Evolutionary conservation across 2,329 filamentous ascomycete species (phyloP).

Genomic region (Rhynchosporium graminicola): DNA sequence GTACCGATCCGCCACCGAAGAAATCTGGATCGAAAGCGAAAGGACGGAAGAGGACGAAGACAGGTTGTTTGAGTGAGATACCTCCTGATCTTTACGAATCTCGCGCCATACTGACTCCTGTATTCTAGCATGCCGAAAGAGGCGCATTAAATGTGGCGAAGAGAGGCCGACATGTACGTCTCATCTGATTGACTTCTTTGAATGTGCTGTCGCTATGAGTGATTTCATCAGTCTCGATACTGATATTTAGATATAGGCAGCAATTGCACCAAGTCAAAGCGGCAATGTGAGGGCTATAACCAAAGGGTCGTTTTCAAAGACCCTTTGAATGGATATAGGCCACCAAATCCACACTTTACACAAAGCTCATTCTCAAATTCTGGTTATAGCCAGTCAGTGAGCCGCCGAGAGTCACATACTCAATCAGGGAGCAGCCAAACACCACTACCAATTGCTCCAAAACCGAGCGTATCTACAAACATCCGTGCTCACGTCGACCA

Average conservation of each 20-base stretch:
- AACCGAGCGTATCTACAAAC: conserved; percentile 17
- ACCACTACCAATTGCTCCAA: conserved; percentile 18
- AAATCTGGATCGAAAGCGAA: conserved; percentile 36
- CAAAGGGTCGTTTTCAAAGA: conserved; percentile 81
- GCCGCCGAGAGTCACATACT: conserved; percentile 18
- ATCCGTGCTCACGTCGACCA: neutral
- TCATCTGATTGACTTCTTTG: neutral
- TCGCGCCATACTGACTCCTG: neutral
- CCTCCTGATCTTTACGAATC: neutral
- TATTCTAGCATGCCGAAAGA: conserved; percentile 76
- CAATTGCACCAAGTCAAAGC: conserved; percentile 85
- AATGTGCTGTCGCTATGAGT: neutral
- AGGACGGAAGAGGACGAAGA: conserved; percentile 55
- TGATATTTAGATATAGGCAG: conserved; percentile 52
- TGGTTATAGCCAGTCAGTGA: conserved; percentile 24
- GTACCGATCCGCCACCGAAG: conserved; percentile 23
- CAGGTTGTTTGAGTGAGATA: conserved; percentile 80
- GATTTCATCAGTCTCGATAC: neutral
- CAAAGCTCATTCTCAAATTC: conserved; percentile 21
- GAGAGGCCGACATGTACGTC: conserved; percentile 62
- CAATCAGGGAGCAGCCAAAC: conserved; percentile 19
- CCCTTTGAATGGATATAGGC: conserved; percentile 59
- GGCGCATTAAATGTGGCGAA: conserved; percentile 96
- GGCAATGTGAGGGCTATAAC: conserved; percentile 81
- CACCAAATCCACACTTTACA: conserved; percentile 42